Evolutionary conservation across 805 yeast species (phyloP).

Genomic region (Candida tammaniensis): DNA sequence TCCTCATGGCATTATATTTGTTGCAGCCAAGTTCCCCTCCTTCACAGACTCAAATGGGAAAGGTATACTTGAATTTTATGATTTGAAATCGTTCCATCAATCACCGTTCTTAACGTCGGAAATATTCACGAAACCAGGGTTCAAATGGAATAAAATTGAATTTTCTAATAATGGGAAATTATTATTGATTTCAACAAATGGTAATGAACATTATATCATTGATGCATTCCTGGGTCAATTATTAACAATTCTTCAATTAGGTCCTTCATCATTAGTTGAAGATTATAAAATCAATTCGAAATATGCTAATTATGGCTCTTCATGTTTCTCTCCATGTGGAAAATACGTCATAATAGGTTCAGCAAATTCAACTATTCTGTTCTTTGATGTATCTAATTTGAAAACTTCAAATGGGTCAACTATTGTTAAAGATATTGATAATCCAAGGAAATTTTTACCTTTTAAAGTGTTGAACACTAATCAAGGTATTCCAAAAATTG

Average conservation of each 20-base stretch:
- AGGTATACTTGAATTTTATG: constrained; percentile 51
- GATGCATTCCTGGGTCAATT: constrained; percentile 69
- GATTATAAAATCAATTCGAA: constrained; percentile 12
- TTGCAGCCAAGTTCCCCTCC: constrained; percentile 40
- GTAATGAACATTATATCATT: constrained; percentile 53
- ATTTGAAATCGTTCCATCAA: constrained; percentile 53
- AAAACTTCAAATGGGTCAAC: constrained; percentile 19
- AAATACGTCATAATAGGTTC: constrained; percentile 33
- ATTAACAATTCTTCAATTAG: constrained; percentile 24
- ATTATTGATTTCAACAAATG: constrained; percentile 55
- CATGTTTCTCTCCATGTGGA: constrained; percentile 42
- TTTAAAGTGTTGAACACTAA: constrained; percentile 19
- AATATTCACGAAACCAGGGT: constrained; percentile 13
- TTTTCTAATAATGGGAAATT: constrained; percentile 76
- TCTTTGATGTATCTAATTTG: constrained; percentile 28
- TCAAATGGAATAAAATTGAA: constrained; percentile 57
- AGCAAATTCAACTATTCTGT: constrained; percentile 20
- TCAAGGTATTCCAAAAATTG: constrained; percentile 44
- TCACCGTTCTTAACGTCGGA: constrained; percentile 46
- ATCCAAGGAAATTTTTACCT: constrained; percentile 21
- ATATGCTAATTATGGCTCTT: constrained; percentile 32
- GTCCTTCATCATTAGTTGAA: neutral
- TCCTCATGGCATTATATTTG: constrained; percentile 82
- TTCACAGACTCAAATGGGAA: neutral
- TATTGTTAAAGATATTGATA: constrained; percentile 16